Conservation (phyloP, 2,329 filamentous ascomycete species). For the Neopestalotiopsis rosae region DNA sequence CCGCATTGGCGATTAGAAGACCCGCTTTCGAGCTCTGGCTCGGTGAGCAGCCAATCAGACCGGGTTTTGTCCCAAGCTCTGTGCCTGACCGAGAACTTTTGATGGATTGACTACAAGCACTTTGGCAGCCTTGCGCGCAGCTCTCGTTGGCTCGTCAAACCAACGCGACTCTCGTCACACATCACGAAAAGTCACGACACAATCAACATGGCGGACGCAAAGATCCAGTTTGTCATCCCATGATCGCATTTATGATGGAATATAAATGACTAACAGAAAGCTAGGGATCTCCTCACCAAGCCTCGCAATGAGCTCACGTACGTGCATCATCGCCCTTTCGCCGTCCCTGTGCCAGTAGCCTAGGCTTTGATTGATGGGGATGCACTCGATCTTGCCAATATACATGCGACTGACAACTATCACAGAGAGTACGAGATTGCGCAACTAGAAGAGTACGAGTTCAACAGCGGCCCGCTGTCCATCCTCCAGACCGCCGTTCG, state of each 20-base stretch:
- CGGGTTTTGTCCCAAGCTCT: not conserved
- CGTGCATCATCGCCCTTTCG: constrained; percentile 41
- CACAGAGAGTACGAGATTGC: constrained; percentile 59
- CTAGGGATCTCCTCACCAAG: constrained; percentile 86
- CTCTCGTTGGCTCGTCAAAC: not conserved
- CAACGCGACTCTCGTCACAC: constrained; percentile 12
- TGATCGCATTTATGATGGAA: not conserved
- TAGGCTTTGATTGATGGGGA: constrained; percentile 51
- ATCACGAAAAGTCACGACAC: constrained; percentile 4
- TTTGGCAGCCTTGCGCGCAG: constrained; percentile 20
- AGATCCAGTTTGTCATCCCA: constrained; percentile 69
- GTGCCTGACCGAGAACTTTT: constrained; percentile 20
- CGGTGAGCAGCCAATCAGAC: constrained; percentile 20
- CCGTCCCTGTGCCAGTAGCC: constrained; percentile 26
- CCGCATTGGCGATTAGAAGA: not conserved
- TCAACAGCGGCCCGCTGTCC: constrained; percentile 81
- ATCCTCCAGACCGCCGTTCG: constrained; percentile 97
- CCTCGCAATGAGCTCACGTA: constrained; percentile 91
- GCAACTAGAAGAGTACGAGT: constrained; percentile 75
- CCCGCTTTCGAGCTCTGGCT: constrained; percentile 5
- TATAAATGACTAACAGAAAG: constrained; percentile 33
- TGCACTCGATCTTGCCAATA: not conserved
- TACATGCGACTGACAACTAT: constrained; percentile 20
- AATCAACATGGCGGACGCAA: constrained; percentile 44
- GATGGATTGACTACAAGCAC: constrained; percentile 14